Conservation (phyloP, 2,329 filamentous ascomycete genomes). For the Claviceps pusilla region DNA sequence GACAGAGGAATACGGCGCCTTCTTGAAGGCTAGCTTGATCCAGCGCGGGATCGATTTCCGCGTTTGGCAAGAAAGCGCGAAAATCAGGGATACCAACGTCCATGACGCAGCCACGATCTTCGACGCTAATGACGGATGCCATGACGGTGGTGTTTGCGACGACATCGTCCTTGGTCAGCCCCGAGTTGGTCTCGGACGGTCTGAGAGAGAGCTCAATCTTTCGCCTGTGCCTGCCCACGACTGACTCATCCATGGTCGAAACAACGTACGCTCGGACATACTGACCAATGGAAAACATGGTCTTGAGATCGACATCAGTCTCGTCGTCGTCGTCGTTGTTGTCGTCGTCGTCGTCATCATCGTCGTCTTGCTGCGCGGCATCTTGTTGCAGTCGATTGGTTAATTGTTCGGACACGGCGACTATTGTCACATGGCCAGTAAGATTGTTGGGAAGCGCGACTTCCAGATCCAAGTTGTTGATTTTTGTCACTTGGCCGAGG, state of each 20-base stretch:
- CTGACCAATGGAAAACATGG: conserved; percentile 69
- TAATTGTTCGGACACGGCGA: conserved; percentile 72
- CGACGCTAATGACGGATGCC: conserved; percentile 77
- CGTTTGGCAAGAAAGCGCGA: conserved; percentile 72
- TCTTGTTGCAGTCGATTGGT: conserved; percentile 62
- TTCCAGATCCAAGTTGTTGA: conserved; percentile 64
- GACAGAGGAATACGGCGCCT: conserved; percentile 71
- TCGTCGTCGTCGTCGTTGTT: conserved; percentile 27
- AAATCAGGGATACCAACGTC: conserved; percentile 63
- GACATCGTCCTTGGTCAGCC: conserved; percentile 57
- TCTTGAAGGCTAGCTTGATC: conserved; percentile 58
- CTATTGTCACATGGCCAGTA: conserved; percentile 75
- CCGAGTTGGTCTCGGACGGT: conserved; percentile 63
- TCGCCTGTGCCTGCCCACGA: conserved; percentile 50
- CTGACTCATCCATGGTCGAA: conserved; percentile 56
- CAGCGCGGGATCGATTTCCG: conserved; percentile 56
- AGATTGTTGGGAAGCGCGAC: conserved; percentile 87
- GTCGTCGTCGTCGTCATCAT: conserved; percentile 36
- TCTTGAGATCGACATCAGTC: conserved; percentile 54
- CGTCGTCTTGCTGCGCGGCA: conserved; percentile 30
- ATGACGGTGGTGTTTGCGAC: conserved; percentile 67
- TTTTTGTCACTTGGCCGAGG: conserved; percentile 69
- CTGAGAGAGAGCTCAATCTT: conserved; percentile 78
- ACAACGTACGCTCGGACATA: conserved; percentile 74
- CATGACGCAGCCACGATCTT: conserved; percentile 92